Percentiles rank a stretch among this genome's conserved stretches.
Conservation (phyloP, 371 early-diverging fungal species). For the Mortierella sp. region DNA sequence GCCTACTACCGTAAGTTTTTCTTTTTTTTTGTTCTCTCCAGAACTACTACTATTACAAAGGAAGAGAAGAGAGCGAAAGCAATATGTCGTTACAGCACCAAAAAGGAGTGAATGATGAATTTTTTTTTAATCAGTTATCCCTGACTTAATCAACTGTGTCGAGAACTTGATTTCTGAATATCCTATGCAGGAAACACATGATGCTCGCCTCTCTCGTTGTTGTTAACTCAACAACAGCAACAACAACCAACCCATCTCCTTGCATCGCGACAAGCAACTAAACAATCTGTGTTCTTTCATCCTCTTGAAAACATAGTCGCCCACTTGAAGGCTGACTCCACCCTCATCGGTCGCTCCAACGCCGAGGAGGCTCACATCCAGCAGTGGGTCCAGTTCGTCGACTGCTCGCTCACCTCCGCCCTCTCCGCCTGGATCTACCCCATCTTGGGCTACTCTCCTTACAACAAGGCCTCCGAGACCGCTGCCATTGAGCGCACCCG, state of each 20-base stretch:
- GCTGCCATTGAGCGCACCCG: constrained; percentile 77
- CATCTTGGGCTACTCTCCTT: constrained; percentile 73
- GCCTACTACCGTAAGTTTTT: constrained; percentile 83
- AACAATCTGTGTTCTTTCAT: not conserved
- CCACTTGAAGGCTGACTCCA: constrained; percentile 69
- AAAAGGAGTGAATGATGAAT: constrained; percentile 45
- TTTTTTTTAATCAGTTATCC: constrained; percentile 69
- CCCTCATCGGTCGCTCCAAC: constrained; percentile 75
- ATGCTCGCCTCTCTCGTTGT: not conserved
- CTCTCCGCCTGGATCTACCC: constrained; percentile 76
- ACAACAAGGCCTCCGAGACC: constrained; percentile 78
- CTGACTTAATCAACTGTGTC: constrained; percentile 67
- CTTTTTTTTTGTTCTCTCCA: not conserved
- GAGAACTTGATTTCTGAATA: constrained; percentile 60
- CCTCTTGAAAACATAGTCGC: constrained; percentile 65
- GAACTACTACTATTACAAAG: not conserved
- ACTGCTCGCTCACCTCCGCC: constrained; percentile 70
- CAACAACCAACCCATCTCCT: not conserved
- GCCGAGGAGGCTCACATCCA: constrained; percentile 85
- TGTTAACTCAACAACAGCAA: not conserved
- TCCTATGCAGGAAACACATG: not conserved
- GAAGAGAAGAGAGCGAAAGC: not conserved
- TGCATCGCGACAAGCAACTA: not conserved
- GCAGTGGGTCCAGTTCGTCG: constrained; percentile 85
- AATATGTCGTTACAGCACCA: not conserved